Evolutionary conservation across 345 rosid species (phyloP), one percentile per base, ranked within the genome.

Genomic region (Ailanthus altissimus): DNA sequence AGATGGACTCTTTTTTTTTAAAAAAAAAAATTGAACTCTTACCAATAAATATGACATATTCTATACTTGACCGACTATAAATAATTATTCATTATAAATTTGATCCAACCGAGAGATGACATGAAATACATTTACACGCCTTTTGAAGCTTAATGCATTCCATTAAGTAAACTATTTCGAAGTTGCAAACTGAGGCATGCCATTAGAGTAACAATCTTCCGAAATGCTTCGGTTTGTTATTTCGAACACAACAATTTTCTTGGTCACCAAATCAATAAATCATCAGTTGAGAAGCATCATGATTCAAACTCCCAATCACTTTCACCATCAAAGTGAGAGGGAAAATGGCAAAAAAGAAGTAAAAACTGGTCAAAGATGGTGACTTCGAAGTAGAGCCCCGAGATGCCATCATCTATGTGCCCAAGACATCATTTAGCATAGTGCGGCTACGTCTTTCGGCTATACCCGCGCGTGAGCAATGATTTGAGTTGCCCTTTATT

Each of bases 321-420:
- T 53, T 16, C 38, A 45, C 8, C 15, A 73, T 32, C 5, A 53
- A 26, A 47, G 11, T 14, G 18, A 59, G 38, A 32, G 28, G 38
- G 9, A 40, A 18, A 4, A 6, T 5, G 21, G 5, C 0, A 21
- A 28, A 43, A 68, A 15, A 21, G 72, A 45, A 15, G 4, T n/a
- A 43, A 46, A 8, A 42, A 42, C 36, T 49, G 78, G 85, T 83
- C 85, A 83, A 80, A 77, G 79, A 80, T 70, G 36, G 38, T 54
- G 76, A 62, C 75, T 64, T 13, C 26, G 15, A 18, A 21, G 71
- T 11, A 6, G 65, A 70, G 56, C 54, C 73, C 62, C 40, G 58
- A 38, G 21, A 13, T 9, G 54, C 56, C 16, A 72, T 71, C 60
- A 32, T 32, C 38, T 32, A 65, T 56, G 1, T 18, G 32, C 43